Evolutionary conservation across 768 basidiomycete species (phyloP).

Genomic region (Agrocybe pediades): DNA sequence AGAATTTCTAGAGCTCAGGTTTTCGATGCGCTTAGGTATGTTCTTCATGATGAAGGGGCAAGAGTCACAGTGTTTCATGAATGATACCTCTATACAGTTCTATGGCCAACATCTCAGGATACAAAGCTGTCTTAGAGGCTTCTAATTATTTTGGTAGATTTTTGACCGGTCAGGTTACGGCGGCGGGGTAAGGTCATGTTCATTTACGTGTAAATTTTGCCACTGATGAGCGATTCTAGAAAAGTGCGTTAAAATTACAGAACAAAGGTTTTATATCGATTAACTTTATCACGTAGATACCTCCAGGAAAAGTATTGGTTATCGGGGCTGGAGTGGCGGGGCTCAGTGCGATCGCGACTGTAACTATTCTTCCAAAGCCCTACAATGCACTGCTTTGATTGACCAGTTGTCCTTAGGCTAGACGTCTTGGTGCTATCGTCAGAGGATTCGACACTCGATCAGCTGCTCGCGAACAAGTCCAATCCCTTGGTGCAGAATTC

Average conservation of each 20-base stretch:
- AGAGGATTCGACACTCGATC: slow-evolving; percentile 87
- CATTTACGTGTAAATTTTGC: slow-evolving; percentile 1
- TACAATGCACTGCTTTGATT: neutral
- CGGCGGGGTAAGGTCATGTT: slow-evolving; percentile 67
- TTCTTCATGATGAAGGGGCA: slow-evolving; percentile 2
- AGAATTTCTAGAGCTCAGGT: slow-evolving; percentile 89
- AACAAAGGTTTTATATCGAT: neutral
- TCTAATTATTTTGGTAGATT: slow-evolving; percentile 89
- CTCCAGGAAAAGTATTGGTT: slow-evolving; percentile 83
- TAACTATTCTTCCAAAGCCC: slow-evolving; percentile 27
- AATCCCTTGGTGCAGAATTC: slow-evolving; percentile 89
- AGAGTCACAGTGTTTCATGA: neutral
- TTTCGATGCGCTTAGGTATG: slow-evolving; percentile 83
- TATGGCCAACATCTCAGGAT: slow-evolving; percentile 95
- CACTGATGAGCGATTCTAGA: slow-evolving; percentile 16
- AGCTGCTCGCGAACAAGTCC: slow-evolving; percentile 86
- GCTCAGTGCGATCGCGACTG: slow-evolving; percentile 85
- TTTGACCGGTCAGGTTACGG: slow-evolving; percentile 89
- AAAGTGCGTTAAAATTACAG: slow-evolving; percentile 26
- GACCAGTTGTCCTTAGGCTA: slow-evolving; percentile 46
- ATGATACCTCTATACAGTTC: slow-evolving; percentile 49
- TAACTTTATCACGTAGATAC: slow-evolving; percentile 51
- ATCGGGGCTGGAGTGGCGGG: slow-evolving; percentile 92
- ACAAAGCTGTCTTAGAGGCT: slow-evolving; percentile 89
- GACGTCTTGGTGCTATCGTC: slow-evolving; percentile 84